Evolutionary conservation across 2,329 filamentous ascomycete species (phyloP).

Genomic region (Alternaria viburni): DNA sequence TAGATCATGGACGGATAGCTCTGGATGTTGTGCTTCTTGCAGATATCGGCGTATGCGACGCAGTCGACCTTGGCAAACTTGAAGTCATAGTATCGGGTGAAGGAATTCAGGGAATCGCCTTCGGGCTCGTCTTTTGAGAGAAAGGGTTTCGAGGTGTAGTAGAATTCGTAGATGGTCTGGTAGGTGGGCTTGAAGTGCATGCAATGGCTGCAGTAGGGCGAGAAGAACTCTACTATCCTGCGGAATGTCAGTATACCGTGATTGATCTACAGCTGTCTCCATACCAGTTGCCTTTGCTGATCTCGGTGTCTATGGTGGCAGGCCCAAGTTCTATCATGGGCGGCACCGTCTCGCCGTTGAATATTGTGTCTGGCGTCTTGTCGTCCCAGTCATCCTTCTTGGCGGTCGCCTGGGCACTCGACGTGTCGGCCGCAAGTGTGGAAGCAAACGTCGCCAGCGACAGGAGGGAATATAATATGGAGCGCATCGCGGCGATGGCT

Average conservation of each 20-base stretch:
- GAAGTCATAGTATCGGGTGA: slow-evolving; percentile 85
- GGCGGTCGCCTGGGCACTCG: slow-evolving; percentile 16
- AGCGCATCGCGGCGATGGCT: slow-evolving; percentile 40
- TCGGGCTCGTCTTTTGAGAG: slow-evolving; percentile 54
- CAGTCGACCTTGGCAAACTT: slow-evolving; percentile 89
- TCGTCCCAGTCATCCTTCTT: slow-evolving; percentile 38
- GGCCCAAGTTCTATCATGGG: slow-evolving; percentile 67
- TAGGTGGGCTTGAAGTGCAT: slow-evolving; percentile 79
- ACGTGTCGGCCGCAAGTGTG: slow-evolving; percentile 29
- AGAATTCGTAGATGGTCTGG: slow-evolving; percentile 95
- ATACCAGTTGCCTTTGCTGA: slow-evolving; percentile 73
- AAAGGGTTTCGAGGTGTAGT: slow-evolving; percentile 82
- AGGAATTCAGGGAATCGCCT: slow-evolving; percentile 65
- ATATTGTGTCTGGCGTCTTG: slow-evolving; percentile 58
- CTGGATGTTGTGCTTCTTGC: slow-evolving; percentile 67
- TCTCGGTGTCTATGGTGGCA: slow-evolving; percentile 63
- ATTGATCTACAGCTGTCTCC: background rate
- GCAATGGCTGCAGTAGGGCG: slow-evolving; percentile 71
- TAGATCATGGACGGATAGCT: slow-evolving; percentile 80
- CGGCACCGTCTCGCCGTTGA: slow-evolving; percentile 72
- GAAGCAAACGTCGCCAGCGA: slow-evolving; percentile 46
- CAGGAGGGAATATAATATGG: slow-evolving; percentile 43
- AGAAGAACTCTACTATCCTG: slow-evolving; percentile 58
- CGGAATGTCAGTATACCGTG: background rate
- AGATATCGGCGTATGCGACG: slow-evolving; percentile 80